phyloP scores from a whole-genome alignment of 2,329 filamentous ascomycete species.

The Aspergillus thermomutatus region DNA sequence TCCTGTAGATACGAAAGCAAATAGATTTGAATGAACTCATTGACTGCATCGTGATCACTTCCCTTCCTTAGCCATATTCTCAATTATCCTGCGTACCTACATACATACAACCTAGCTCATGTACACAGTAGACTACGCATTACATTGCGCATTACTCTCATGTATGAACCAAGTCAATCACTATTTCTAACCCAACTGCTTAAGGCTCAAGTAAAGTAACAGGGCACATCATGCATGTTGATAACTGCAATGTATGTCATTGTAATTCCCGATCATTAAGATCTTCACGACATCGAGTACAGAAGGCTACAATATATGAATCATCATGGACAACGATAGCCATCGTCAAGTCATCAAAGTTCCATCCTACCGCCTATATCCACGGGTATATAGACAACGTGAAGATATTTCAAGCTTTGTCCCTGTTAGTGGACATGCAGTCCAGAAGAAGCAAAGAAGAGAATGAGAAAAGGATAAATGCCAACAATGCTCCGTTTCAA shows the following conservation, averaged over 20 bases:
- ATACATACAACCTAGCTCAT: background rate
- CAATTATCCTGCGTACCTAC: background rate
- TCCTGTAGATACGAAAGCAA: background rate
- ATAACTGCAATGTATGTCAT: background rate
- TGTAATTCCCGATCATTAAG: background rate
- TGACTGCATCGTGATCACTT: background rate
- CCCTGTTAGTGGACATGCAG: background rate
- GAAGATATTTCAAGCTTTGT: background rate
- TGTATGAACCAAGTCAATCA: background rate
- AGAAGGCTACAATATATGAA: background rate
- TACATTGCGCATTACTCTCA: background rate
- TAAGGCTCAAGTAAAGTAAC: background rate
- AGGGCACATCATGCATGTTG: background rate
- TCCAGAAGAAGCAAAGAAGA: background rate
- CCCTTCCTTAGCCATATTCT: background rate
- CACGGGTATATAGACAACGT: background rate
- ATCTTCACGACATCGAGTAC: background rate
- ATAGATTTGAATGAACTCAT: background rate
- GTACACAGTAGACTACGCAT: background rate
- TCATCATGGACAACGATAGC: background rate
- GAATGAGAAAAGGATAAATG: background rate
- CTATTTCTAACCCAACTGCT: background rate
- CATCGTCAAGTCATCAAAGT: background rate
- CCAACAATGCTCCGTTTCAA: background rate
- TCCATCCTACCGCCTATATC: background rate